Evolutionary conservation across 1,284 basidiomycete species (phyloP), one percentile per base, ranked within the genome.

Genomic region (Ustilago nuda): DNA sequence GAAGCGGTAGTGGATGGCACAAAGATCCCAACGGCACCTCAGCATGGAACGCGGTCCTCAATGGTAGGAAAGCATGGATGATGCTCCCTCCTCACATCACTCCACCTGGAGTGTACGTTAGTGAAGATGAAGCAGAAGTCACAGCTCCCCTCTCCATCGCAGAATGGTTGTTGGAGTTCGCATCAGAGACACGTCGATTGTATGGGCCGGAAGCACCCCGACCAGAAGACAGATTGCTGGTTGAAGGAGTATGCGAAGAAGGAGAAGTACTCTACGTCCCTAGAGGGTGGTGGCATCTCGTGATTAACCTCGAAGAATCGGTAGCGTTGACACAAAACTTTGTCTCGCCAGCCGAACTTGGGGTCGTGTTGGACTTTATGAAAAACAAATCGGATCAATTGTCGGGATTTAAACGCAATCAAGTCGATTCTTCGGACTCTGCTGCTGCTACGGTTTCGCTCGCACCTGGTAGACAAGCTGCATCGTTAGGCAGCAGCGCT

Each of bases 241-340:
- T 86, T 5, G 84, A 87, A 52, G 87, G 86, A 2, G 84, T 88
- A 4, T 88, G 87, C 73, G 72, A 66, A 23, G 81, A 75, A 27
- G 86, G 86, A 17, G 85, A 87, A 66, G 83, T 85, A 54, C 79
- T 87, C 54, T 87, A 86, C 56, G 83, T 87, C 2, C 84, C 84
- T 17, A 80, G 78, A 55, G 84, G 84, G 8, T 85, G 80, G 86
- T 76, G 74, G 84, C 84, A 78, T 77, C 75, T 78, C 36, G 82
- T 82, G 52, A 65, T 81, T 62, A 85, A 85, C 56, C 69, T 73
- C 13, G 62, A 68, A 56, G 79, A 82, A 54, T 81, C 69, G 5
- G 85, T 88, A 8, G 87, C 87, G 2, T 79, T 88, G 41, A 88
- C 87, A 8, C 87, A 88, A 69, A 88, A 88, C 78, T 88, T 87